A percentile compares a stretch with the other conserved stretches of the same genome.
Conservation (phyloP, 2,329 filamentous ascomycete species). For the Fusarium heterosporum region DNA sequence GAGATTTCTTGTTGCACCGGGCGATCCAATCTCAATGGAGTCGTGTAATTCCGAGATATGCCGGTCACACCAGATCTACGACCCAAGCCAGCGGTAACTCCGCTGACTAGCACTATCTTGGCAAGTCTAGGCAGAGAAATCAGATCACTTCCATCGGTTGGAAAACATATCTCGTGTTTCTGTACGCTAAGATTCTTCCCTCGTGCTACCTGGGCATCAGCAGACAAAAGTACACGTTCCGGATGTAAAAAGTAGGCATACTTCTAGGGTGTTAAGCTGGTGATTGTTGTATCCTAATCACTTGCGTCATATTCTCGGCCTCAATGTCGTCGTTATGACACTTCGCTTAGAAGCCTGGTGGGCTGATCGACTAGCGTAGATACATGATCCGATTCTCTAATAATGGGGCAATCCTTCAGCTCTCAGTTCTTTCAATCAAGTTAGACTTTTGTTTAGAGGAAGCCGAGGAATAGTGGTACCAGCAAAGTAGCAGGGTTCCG, state of each 20-base stretch:
- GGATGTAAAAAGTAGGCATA: background rate
- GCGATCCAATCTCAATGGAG: conserved; percentile 12
- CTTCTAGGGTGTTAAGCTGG: no score
- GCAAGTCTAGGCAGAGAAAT: conserved; percentile 6
- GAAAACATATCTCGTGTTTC: conserved; percentile 14
- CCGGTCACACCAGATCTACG: conserved; percentile 22
- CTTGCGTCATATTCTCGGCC: no score
- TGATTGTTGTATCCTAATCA: no score
- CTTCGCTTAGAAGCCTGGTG: background rate
- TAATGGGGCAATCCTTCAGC: no score
- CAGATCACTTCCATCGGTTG: conserved; percentile 10
- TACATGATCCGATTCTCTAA: background rate
- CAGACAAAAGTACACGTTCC: conserved; percentile 52
- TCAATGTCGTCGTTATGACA: background rate
- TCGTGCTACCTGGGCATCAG: background rate
- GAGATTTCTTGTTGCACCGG: conserved; percentile 13
- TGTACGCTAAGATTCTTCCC: background rate
- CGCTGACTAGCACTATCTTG: conserved; percentile 6
- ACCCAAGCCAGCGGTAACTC: conserved; percentile 29
- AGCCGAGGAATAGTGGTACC: no score
- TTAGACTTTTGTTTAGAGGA: background rate
- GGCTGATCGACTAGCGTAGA: background rate
- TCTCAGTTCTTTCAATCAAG: background rate
- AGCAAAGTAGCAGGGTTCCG: background rate
- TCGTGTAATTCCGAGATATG: conserved; percentile 29